Percentiles rank a stretch among this genome's conserved stretches.
These are phyloP conservation scores for Hanseniaspora singularis DNA, from an alignment of 805 yeast genomes.

Conservation along the genomic window DNA sequence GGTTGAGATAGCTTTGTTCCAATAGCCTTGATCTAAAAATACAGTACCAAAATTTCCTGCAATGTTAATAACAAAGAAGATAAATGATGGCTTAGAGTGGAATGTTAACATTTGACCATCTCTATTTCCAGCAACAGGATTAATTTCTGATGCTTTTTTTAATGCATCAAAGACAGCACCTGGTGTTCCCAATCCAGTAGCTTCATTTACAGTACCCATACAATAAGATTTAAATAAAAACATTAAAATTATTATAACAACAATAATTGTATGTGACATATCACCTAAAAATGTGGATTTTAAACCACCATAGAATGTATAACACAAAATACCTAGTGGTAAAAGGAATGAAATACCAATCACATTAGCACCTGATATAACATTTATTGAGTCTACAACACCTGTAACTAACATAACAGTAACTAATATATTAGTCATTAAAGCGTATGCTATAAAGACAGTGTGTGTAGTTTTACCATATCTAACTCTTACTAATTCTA, in stretches of 20 bases:
- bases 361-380: slow-evolving; percentile 71
- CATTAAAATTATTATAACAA: slow-evolving; percentile 63
- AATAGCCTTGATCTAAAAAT: slow-evolving; percentile 75
- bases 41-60: slow-evolving; percentile 88
- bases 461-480: slow-evolving; percentile 68
- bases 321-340: slow-evolving; percentile 67
- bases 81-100: slow-evolving; percentile 75
- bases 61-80: slow-evolving; percentile 75
- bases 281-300: slow-evolving; percentile 75
- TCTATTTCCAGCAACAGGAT: slow-evolving; percentile 69
- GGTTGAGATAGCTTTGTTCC: slow-evolving; percentile 72
- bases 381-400: slow-evolving; percentile 71
- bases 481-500: slow-evolving; percentile 70
- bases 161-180: slow-evolving; percentile 65
- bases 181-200: slow-evolving; percentile 65
- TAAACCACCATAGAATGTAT: slow-evolving; percentile 70
- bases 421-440: slow-evolving; percentile 78
- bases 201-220: slow-evolving; percentile 29
- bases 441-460: slow-evolving; percentile 63
- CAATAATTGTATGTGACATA: slow-evolving; percentile 68
- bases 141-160: slow-evolving; percentile 42
- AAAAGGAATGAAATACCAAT: slow-evolving; percentile 73
- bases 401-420: slow-evolving; percentile 88
- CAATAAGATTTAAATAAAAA: slow-evolving; percentile 75
- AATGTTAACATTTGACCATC: slow-evolving; percentile 82